Evolutionary conservation across 345 rosid species (phyloP), one percentile per base, ranked within the genome.

Genomic region (Lenwebbia sp.): DNA sequence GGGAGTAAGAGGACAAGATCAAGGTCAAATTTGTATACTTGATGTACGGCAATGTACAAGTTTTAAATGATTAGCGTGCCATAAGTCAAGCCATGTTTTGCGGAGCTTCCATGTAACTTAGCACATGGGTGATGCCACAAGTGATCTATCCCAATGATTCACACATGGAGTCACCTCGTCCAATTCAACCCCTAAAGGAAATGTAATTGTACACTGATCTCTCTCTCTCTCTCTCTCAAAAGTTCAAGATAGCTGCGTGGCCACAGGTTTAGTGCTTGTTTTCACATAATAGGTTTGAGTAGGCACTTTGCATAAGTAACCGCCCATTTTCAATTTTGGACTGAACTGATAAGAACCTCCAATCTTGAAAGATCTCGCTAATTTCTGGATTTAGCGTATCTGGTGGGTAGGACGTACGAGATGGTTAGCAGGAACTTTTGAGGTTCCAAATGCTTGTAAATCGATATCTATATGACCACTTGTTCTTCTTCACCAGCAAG

Each of bases 61-160:
- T 17, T 9, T 56, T 85, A 17, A 41, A 86, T 83, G 87, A 83
- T 74, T 86, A 83, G 83, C 26, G 86, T 85, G 75, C 78, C 95
- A 82, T 78, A 37, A 74, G 56, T 76, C 54, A 84, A 86, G 95
- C 89, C 94, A 90, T 86, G 90, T 88, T 49, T 90, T 85, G 84
- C 83, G 96, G 94, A 88, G 60, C 44, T 87, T 82, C 58, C 93
- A 91, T 70, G 90, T 83, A 85, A 62, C 52, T 83, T 86, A 85
- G 89, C 94, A 93, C 94, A 93, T 93, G 96, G 94, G 60, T 55
- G 90, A 90, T 90, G 91, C 62, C 40, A 86, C 84, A 70, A 85
- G 76, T 10, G 26, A 70, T 70, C 78, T 37, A 19, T 70, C 78
- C 84, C 58, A 65, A 25, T 75, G 19, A 70, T 84, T 86, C 87